Base-by-base conservation (phyloP, 2,329 filamentous ascomycete genomes). In the Diaporthe destruens region DNA sequence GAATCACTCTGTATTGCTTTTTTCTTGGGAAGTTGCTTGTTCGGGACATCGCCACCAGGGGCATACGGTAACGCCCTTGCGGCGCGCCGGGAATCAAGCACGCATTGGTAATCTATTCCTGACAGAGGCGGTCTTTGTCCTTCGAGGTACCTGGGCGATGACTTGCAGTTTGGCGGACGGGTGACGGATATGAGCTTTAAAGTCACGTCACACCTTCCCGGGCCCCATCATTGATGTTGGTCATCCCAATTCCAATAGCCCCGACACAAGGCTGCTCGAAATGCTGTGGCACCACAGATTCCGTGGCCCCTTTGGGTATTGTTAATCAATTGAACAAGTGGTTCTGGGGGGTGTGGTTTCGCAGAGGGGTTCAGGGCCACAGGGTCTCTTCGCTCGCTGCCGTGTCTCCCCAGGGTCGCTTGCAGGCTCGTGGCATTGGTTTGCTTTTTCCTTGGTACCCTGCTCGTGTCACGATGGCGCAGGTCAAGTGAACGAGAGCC, bases 361-460 rank as follows among this genome's bases (percentile, higher is more conserved):
- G 53, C 42, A 56, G 53, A n/a, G 51, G 36, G 51, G 25, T 3
- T 14, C 29, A 34, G 49, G 59, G 65, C 25, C n/a, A 44, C 65
- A 63, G 47, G 54, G 61, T 65, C 11, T 42, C 55, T 29, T 56
- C 32, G 39, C 65, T 53, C 51, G 34, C 55, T 69, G 72, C 57
- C 23, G 72, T 74, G 72, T 23, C 29, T 57, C 72, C 59, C 68
- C 71, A 65, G 29, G 36, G 42, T 74, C 73, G 73, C 71, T 74
- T 74, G 66, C 54, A 63, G 55, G 61, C 71, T 74, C 71, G 61
- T 69, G 68, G 71, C 65, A 71, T 73, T 73, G 73, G 73, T 53
- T 68, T 73, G 29, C 36, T 51, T 63, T 51, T 29, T 65, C 23
- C 44, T 63, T 68, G 54, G 73, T 74, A 55, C 44, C 54, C 66